Percentiles rank a stretch among this genome's conserved stretches.
These are phyloP conservation scores for Elaeis oleifera DNA, from an alignment of 202 grass and related monocot genomes.

Conservation along the genomic window DNA sequence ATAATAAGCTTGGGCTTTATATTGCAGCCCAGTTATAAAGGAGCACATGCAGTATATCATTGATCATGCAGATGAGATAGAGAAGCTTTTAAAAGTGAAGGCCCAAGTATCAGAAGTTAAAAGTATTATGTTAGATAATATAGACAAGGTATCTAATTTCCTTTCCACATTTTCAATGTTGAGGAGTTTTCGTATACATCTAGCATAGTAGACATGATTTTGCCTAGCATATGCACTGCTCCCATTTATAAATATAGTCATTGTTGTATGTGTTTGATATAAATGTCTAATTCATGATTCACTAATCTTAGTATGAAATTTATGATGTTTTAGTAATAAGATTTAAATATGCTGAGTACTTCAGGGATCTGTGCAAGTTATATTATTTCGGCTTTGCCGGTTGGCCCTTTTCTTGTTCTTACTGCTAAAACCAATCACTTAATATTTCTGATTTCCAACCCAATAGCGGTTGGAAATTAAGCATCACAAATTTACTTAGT, in stretches of 20 bases:
- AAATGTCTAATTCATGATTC: background rate
- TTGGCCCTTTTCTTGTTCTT: no score
- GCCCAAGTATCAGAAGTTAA: slow-evolving; percentile 96
- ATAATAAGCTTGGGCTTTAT: slow-evolving; percentile 13
- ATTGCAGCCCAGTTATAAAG: slow-evolving; percentile 76
- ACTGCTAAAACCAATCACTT: no score
- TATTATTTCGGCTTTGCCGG: no score
- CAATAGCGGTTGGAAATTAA: no score
- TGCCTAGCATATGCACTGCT: background rate
- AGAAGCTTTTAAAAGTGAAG: slow-evolving; percentile 81
- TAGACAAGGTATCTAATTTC: slow-evolving; percentile 58
- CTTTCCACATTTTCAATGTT: background rate
- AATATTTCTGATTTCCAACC: no score
- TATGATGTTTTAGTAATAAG: no score
- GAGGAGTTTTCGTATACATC: background rate
- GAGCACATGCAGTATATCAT: slow-evolving; percentile 86
- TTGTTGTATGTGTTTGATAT: background rate
- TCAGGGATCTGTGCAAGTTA: no score
- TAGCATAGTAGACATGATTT: background rate
- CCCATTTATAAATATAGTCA: background rate
- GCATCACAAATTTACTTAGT: no score
- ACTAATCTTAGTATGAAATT: background rate
- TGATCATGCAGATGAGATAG: slow-evolving; percentile 89
- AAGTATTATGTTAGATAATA: slow-evolving; percentile 90
- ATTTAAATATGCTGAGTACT: no score